Percentiles rank a stretch among this genome's conserved stretches.
These are phyloP conservation scores for Nicotiana rustica DNA, from an alignment of 305 asterid genomes.

Conservation along the genomic window DNA sequence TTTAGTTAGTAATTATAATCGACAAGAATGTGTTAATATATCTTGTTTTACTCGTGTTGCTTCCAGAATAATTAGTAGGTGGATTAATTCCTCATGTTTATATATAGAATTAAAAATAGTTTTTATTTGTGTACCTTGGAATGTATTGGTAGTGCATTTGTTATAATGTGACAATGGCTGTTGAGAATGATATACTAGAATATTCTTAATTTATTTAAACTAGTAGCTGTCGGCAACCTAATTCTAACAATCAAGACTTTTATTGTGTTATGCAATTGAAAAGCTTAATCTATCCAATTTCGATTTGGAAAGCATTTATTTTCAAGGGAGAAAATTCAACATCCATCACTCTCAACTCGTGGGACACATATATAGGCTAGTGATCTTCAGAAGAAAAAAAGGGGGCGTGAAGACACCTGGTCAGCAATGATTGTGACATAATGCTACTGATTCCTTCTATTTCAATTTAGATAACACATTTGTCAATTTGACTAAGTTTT, in stretches of 20 bases:
- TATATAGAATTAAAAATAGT: not conserved
- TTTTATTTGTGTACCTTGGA: not conserved
- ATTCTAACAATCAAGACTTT: slow-evolving; percentile 8
- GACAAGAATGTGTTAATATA: not conserved
- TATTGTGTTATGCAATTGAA: not conserved
- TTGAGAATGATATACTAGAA: not conserved
- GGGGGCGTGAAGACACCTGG: not conserved
- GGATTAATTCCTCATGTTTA: not conserved
- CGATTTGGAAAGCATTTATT: not conserved
- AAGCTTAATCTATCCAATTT: not conserved
- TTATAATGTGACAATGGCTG: not conserved
- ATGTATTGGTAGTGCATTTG: not conserved
- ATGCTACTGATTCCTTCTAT: no score
- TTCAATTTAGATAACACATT: no score
- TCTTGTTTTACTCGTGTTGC: not conserved
- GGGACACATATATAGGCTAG: not conserved
- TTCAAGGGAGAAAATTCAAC: not conserved
- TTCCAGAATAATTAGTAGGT: slow-evolving; percentile 9
- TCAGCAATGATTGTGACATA: not conserved
- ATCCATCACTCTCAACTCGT: not conserved
- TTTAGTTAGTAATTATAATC: not conserved
- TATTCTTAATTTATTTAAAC: not conserved
- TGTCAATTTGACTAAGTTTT: no score
- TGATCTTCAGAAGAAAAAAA: no score
- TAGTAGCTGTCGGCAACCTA: not conserved